Base-by-base conservation (phyloP, 2,329 filamentous ascomycete genomes). In the Sporothrix phasma region DNA sequence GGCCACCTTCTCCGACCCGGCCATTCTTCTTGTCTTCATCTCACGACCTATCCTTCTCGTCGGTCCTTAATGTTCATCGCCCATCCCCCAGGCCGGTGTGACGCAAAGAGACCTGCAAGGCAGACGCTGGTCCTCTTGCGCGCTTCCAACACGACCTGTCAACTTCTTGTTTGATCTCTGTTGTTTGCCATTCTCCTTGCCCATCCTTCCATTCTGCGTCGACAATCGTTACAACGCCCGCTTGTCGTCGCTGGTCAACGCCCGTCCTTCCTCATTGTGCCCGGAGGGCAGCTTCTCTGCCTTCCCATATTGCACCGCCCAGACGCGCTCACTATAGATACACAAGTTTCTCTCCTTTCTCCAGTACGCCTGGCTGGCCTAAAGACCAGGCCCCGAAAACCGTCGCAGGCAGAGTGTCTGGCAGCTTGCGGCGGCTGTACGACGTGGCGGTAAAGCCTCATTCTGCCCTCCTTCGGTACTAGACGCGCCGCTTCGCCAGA, bases 21-120 rank as follows among this genome's bases (percentile, higher is more conserved):
- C 56, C 47, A 46, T 46, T 31, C 41, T 39, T 49, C 11, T 5
- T 29, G 15, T 62, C 39, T 29, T 53, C 29, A n/a, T 26, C 34
- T 62, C 47, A 54, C 47, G 61, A 45, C 61, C 61, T 53, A 54
- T 62, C 61, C 61, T 62, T 54, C 61, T 31, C 24, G 11, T 8
- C 49, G 47, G 47, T 26, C n/a, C 47, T 39, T 22, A 51, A 24
- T 29, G 19, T 53, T n/a, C 10, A 43, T 13, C 5, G 3, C 22
- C 34, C 45, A 26, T 26, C 19, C 43, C 11, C 22, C 11, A 29
- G 47, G 31, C 46, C 34, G 22, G 29, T 15, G 60, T 43, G 19
- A 53, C 60, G 45, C 46, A 41, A 61, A 31, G 22, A 51, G 46
- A 34, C 31, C 15, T 26, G 15, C 46, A 62, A 31, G 47, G 49